Evolutionary conservation across 2,329 filamentous ascomycete genomes (phyloP), one percentile per base, ranked within the genome.

Genomic region (Fusarium sterilihyphosum): DNA sequence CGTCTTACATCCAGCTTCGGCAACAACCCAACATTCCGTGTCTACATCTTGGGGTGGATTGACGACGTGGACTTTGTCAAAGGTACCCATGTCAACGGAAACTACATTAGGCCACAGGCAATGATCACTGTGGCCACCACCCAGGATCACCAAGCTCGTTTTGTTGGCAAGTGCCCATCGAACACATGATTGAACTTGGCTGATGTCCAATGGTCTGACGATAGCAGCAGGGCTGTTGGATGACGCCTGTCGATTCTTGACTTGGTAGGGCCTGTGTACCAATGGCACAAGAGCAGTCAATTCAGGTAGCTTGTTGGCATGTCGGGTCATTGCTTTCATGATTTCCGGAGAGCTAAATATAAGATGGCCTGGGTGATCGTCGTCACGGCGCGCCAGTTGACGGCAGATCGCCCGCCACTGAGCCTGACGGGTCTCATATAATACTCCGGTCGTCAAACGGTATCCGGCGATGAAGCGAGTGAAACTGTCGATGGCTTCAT

Each of bases 51-150:
- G 57, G 69, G 31, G 73, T 3, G 56, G 58, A 10, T 67, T 64
- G 65, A 86, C 26, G 70, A 91, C 78, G 46, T 88, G 79, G 46
- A 91, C 76, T 73, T 85, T 73, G 64, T 88, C 61, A 79, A 92
- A 91, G 18, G 84, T 84, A 18, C 81, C 60, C 89, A 92, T 91
- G 69, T 92, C 88, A 31, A 92, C 74, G 0, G 89, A 77, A 46
- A 91, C 86, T 22, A 89, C 83, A 59, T 86, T 84, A 5, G 86
- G 79, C 84, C 81, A 82, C 49, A 89, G 71, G 78, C 89, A 92
- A 58, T 92, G 88, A 12, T 85, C 88, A 73, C 90, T 89, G 75
- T 92, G 90, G 20, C 90, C 84, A 2, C 91, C 90, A 12, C 89
- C 86, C 24, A 92, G 20, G 33, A 92, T 79, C 1, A 86, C 88